Evolutionary conservation across 2,329 filamentous ascomycete species (phyloP).

Genomic region (Ceratocystiopsis brevicomis): DNA sequence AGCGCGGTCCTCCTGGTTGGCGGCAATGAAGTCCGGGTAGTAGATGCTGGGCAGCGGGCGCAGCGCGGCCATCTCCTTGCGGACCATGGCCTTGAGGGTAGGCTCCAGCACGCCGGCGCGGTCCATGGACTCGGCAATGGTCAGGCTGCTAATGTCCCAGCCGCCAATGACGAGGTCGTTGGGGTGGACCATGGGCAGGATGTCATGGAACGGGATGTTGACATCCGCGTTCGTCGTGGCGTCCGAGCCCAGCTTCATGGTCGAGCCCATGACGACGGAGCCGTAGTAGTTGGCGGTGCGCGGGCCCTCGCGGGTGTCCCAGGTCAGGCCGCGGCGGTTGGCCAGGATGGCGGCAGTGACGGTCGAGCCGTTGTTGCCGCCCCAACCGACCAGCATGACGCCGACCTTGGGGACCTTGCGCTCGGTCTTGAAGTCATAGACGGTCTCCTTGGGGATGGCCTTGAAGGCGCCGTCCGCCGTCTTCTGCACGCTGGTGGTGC

Average conservation of each 20-base stretch:
- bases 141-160: constrained; percentile 91
- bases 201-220: constrained; percentile 87
- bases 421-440: constrained; percentile 95
- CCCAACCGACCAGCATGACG: constrained; percentile 94
- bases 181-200: constrained; percentile 92
- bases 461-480: constrained; percentile 55
- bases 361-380: constrained; percentile 95
- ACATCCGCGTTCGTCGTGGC: constrained; percentile 69
- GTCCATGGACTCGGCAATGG: constrained; percentile 84
- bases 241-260: constrained; percentile 87
- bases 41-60: constrained; percentile 86
- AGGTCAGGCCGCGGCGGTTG: constrained; percentile 68
- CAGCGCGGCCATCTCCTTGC: constrained; percentile 83
- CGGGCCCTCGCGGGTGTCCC: constrained; percentile 84
- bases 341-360: constrained; percentile 94
- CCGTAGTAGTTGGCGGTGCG: constrained; percentile 92
- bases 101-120: constrained; percentile 89
- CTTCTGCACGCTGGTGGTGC: constrained; percentile 67
- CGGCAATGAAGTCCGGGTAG: constrained; percentile 98
- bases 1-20: constrained; percentile 91
- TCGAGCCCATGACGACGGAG: constrained; percentile 91
- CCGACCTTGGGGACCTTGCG: constrained; percentile 84
- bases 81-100: constrained; percentile 72
- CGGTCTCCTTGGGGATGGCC: constrained; percentile 69
- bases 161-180: constrained; percentile 90